A percentile compares a stretch with the other conserved stretches of the same genome.
phyloP scores from a whole-genome alignment of 306 rosid genomes.

The Quercus cerris region DNA sequence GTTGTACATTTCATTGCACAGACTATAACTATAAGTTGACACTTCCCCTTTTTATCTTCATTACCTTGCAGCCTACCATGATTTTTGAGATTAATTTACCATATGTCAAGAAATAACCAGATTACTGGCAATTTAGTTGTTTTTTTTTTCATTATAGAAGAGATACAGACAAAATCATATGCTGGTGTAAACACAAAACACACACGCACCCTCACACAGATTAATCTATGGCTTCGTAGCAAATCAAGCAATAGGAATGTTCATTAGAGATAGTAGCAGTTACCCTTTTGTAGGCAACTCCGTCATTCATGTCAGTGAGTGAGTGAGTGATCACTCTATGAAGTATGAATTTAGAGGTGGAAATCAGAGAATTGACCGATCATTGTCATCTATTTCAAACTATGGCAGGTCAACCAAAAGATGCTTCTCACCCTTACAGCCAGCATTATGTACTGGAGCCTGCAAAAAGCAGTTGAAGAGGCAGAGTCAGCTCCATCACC shows the following conservation, averaged over 20 bases:
- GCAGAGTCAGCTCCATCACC: constrained; percentile 51
- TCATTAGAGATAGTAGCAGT: too few species aligned
- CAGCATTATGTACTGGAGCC: constrained; percentile 90
- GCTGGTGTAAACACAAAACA: not conserved
- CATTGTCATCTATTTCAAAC: constrained; percentile 8
- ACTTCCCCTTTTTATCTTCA: not conserved
- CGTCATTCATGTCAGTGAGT: not conserved
- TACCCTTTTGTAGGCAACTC: not conserved
- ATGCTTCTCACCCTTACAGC: constrained; percentile 89
- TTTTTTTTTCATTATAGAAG: not conserved
- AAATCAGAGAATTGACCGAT: not conserved
- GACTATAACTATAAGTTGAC: not conserved
- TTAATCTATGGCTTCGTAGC: not conserved
- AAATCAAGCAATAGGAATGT: not conserved
- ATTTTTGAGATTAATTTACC: not conserved
- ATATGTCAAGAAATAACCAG: not conserved
- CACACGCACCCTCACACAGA: not conserved
- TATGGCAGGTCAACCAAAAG: constrained; percentile 90
- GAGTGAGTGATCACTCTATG: not conserved
- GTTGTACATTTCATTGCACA: not conserved
- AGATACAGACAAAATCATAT: not conserved
- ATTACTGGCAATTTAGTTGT: not conserved
- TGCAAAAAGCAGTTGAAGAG: constrained; percentile 67
- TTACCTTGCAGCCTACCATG: not conserved
- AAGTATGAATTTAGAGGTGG: not conserved